A percentile compares a stretch with the other conserved stretches of the same genome.
Conservation (phyloP, 345 rosid genomes). For the Aurinia saxatilis region DNA sequence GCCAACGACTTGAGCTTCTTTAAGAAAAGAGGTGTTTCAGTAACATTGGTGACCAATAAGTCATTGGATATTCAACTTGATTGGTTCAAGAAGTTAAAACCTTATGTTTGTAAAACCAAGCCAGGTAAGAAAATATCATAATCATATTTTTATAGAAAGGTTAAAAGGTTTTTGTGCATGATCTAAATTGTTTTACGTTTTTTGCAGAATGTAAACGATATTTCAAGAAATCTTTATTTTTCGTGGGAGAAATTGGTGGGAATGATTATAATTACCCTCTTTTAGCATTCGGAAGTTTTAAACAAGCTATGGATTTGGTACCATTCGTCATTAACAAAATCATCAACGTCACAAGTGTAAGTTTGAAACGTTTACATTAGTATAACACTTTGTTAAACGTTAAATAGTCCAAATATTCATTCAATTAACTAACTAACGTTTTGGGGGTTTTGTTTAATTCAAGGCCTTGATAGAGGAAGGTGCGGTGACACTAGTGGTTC, state of each 20-base stretch:
- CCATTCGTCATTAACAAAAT: constrained; percentile 48
- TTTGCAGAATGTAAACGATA: constrained; percentile 39
- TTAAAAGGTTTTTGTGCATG: too few species aligned
- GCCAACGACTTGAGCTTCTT: constrained; percentile 43
- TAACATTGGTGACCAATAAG: constrained; percentile 35
- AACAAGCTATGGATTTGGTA: constrained; percentile 32
- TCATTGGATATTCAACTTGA: constrained; percentile 46
- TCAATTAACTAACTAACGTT: background rate
- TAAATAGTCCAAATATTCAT: background rate
- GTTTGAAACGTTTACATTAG: background rate
- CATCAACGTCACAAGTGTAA: constrained; percentile 32
- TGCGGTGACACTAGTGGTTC: constrained; percentile 53
- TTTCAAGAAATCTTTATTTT: constrained; percentile 50
- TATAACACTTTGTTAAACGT: background rate
- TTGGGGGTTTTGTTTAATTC: background rate
- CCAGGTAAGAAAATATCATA: too few species aligned
- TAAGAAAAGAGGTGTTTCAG: constrained; percentile 24
- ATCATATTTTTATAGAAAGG: too few species aligned
- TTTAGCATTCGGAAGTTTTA: constrained; percentile 34
- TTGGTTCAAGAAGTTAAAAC: constrained; percentile 60
- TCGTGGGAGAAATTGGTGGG: constrained; percentile 74
- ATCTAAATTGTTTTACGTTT: too few species aligned
- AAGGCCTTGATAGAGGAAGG: constrained; percentile 64
- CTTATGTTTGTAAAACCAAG: constrained; percentile 38
- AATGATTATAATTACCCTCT: constrained; percentile 58